Base-by-base conservation (phyloP, 2,329 filamentous ascomycete species). In the Geosmithia flava region DNA sequence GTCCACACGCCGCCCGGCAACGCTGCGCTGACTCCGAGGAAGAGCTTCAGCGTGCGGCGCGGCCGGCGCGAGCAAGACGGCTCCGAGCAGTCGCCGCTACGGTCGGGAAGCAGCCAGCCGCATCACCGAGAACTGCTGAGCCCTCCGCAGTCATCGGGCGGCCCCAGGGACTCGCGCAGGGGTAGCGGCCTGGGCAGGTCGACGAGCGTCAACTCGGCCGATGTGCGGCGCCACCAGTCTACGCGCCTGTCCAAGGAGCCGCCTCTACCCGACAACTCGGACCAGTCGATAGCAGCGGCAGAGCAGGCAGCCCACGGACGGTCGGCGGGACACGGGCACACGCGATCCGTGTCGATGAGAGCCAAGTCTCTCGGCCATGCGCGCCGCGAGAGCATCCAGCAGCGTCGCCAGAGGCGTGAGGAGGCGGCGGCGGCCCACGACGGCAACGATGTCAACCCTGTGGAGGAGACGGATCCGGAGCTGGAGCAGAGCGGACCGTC, bases 321-420 rank as follows among this genome's bases (percentile, higher is more conserved):
- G 55, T 82, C 71, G 23, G 8, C 23, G 59, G 70, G 61, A 49
- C 70, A 69, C 13, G 57, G 71, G 0, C 73, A 75, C 50, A 70
- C 75, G 37, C 76, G 78, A 47, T 76, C 77, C 2, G 75, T 83
- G 19, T 81, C 85, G 6, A 75, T 80, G 58, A 80, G 91, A 52
- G 83, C 91, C 8, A 93, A 93, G 64, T 95, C 89, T 3, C 75
- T 96, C 20, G 88, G 90, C 2, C 90, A 97, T 62, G 87, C 87
- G 43, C 80, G 91, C 40, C 78, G 87, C 51, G 91, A 96, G 62
- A 95, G 89, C 62, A 95, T 96, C 48, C 91, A 96, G 65, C 87
- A 86, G 44, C 79, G 91, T 49, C 80, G 91, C 47, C 76, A 82
- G 48, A 78, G 80, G 47, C 76, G 87, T 56, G 87, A 90, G 55